Base-by-base conservation (phyloP, 805 yeast genomes). In the Hyphopichia homilentoma region DNA sequence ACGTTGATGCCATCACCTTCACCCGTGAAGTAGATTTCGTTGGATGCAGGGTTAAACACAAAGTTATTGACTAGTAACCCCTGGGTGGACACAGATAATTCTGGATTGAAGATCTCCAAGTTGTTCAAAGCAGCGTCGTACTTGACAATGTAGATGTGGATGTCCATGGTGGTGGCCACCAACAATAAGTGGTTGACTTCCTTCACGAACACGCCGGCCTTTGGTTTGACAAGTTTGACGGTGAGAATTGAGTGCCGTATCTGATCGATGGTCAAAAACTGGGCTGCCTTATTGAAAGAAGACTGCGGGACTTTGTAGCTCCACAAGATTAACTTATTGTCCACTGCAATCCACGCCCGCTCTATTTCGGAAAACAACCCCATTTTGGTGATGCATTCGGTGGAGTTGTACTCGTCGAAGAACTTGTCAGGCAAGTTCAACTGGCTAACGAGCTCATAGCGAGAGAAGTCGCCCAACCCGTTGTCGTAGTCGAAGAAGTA, bases 21-120 rank as follows among this genome's bases (percentile, higher is more conserved):
- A n/a, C 95, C 94, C 6, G 84, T 71, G 55, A 94, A 86, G 52
- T 85, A 86, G 4, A 93, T 76, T 35, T 90, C 88, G 29, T 86
- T 83, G 1, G 93, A 79, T 27, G 63, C 59, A 14, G 77, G 76
- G 47, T 76, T 75, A 2, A 75, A 65, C 1, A 72, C 65, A 33
- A 90, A 74, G 26, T 75, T 71, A 47, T 76, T 75, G 11, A 82
- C 86, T 27, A 79, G 75, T 20, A 88, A 59, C 0, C 97, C 96
- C 48, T 81, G 86, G 0, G 81, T 70, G 4, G 94, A 75, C 6
- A 88, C 87, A 0, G 80, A 66, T 75, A 93, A 72, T 27, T 84
- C 87, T 0, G 97, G 85, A 48, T 86, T 87, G 54, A 77, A 85
- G 11, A 93, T 69, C 40, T 79, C 85, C 32, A 86, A 56, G 26